Evolutionary conservation across 306 rosid species (phyloP).

Genomic region (Glycyrrhiza uralensis): DNA sequence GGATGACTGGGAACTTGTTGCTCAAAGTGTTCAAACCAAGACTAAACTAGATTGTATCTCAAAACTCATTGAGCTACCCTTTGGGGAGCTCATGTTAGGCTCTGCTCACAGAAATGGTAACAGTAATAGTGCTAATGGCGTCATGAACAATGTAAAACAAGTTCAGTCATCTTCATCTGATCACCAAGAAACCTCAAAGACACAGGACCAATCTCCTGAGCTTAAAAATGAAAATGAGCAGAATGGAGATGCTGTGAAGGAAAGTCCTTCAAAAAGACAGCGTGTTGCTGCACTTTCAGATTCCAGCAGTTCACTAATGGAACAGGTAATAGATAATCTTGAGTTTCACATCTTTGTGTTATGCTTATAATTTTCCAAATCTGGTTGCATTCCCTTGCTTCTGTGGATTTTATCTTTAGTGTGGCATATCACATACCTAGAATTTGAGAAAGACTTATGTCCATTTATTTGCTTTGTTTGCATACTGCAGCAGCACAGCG

Average conservation of each 20-base stretch:
- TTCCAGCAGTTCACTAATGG: constrained; percentile 71
- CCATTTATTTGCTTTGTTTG: constrained; percentile 16
- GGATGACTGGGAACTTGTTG: constrained; percentile 94
- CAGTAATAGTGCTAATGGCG: constrained; percentile 31
- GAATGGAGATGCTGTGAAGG: constrained; percentile 54
- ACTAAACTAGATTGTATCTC: constrained; percentile 75
- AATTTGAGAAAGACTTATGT: constrained; percentile 12
- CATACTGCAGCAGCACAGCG: not conserved
- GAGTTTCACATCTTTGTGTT: not conserved
- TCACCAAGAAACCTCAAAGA: constrained; percentile 42
- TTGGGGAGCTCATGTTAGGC: constrained; percentile 71
- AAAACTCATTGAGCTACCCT: constrained; percentile 82
- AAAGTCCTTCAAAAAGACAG: constrained; percentile 65
- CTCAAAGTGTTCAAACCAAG: constrained; percentile 71
- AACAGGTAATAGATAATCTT: constrained; percentile 50
- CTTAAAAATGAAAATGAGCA: constrained; percentile 40
- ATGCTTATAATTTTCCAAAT: not conserved
- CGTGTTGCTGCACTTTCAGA: constrained; percentile 47
- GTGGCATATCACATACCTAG: not conserved
- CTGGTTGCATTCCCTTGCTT: constrained; percentile 12
- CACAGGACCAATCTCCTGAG: constrained; percentile 43
- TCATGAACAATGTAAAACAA: constrained; percentile 37
- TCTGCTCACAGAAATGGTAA: constrained; percentile 43
- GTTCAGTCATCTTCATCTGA: constrained; percentile 42
- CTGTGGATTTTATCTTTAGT: not conserved